These are phyloP conservation scores for Cystobasidium onofrii DNA, from an alignment of 768 basidiomycete species.

Conservation along the genomic window DNA sequence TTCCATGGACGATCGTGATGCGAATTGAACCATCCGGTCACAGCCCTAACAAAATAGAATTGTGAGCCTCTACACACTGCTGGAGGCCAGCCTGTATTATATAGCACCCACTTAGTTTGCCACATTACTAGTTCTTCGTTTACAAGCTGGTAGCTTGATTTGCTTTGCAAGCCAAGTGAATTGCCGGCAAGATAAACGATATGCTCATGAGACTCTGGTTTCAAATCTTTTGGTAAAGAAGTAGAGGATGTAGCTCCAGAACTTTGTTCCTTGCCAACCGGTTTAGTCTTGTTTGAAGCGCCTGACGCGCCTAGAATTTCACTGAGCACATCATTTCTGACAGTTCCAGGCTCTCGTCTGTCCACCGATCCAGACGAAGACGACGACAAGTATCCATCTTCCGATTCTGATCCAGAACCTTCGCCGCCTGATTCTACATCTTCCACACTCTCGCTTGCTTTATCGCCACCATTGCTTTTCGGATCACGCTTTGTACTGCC, in stretches of 20 bases:
- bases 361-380: neutral
- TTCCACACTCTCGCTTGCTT: neutral
- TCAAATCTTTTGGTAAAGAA: neutral
- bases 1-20: constrained; percentile 8
- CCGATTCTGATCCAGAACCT: neutral
- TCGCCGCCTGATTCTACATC: neutral
- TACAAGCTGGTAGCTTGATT: constrained; percentile 62
- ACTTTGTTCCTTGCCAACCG: neutral
- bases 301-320: neutral
- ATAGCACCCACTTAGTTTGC: constrained; percentile 53
- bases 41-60: neutral
- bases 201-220: constrained; percentile 8
- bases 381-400: neutral
- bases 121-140: constrained; percentile 77
- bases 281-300: neutral
- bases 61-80: too few species aligned
- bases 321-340: neutral
- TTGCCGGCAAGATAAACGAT: constrained; percentile 86
- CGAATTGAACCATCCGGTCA: constrained; percentile 14
- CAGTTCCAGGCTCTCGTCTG: neutral
- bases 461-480: neutral
- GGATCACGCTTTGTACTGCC: neutral
- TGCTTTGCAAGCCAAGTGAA: constrained; percentile 76
- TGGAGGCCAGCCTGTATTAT: too few species aligned
- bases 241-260: neutral